Base-by-base conservation (phyloP, 2,329 filamentous ascomycete genomes). In the Colletotrichum navitas region DNA sequence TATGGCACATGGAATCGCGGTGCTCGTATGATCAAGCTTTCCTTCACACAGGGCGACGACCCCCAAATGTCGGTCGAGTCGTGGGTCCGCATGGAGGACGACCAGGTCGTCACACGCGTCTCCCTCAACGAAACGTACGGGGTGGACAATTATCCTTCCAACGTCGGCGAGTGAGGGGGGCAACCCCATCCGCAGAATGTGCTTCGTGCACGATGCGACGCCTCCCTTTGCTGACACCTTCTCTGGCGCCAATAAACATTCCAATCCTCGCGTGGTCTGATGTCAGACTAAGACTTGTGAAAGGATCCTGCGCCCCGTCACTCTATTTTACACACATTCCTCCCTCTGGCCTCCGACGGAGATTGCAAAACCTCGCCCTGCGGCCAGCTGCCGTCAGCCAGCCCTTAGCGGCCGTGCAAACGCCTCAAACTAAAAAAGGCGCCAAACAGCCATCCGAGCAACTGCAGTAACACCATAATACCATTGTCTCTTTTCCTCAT, bases 1-100 rank as follows among this genome's bases (percentile, higher is more conserved):
- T 93, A 93, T 75, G 89, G 90, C 0, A 82, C 83, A 54, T 92
- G 88, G 88, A 85, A 86, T 14, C 86, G 91, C 0, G 91, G 91
- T 4, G 85, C 85, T 8, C 83, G 90, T 0, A 66, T 76, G 41
- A 47, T 77, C 29, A 73, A 63, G 51, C 67, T 77, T 18, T 55
- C 65, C 18, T 74, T 76, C 32, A 45, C 68, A 3, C 47, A 74
- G 2, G 81, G 87, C 55, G 77, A 80, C 2, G 26, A 77, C 87
- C n/a, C 76, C 74, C 16, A 73, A 39, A 80, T n/a, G 74, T 80
- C 43, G 39, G 80, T 89, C 0, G 84, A 90, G 43, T 91, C 88
- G 0, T 92, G 89, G 86, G 87, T 91, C 47, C 83, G 89, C 5
- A 81, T 92, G 52, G 90, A 92, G 75, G 83, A 85, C 64, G 87